Conservation (phyloP, 75 land plant genomes). For the Ceratopteris richardii region DNA sequence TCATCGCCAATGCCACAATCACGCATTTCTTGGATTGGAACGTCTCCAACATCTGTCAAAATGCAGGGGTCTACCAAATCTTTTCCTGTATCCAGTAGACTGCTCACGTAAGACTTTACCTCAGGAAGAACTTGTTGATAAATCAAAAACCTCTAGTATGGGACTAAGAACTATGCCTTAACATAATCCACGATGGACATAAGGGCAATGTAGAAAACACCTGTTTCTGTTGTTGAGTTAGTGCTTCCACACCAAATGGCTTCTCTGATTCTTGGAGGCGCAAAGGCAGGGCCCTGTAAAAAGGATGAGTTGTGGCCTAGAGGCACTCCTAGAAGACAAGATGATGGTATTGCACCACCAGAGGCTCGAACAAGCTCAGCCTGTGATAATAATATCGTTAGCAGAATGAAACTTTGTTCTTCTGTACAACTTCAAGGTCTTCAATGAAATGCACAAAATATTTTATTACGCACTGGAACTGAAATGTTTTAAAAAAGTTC, state of each 20-base stretch:
- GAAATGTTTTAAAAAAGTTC: background rate
- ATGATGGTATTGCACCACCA: conserved; percentile 72
- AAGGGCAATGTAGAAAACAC: too few relatives aligned
- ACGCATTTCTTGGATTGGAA: conserved; percentile 91
- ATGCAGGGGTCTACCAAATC: conserved; percentile 74
- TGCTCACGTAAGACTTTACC: background rate
- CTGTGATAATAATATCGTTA: conserved; percentile 17
- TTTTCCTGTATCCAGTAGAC: conserved; percentile 50
- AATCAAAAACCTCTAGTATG: background rate
- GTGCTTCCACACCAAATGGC: conserved; percentile 99
- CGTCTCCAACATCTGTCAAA: conserved; percentile 95
- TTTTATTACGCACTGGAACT: background rate
- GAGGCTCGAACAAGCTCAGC: conserved; percentile 71
- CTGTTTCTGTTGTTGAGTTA: conserved; percentile 90
- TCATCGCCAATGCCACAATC: conserved; percentile 94
- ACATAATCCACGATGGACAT: too few relatives aligned
- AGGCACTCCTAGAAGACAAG: conserved; percentile 96
- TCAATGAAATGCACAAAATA: too few relatives aligned
- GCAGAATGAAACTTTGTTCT: background rate
- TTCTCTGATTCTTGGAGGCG: conserved; percentile 97
- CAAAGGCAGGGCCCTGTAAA: conserved; percentile 98
- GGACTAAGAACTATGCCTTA: too few relatives aligned
- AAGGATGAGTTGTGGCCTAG: conserved; percentile 98
- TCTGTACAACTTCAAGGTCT: too few relatives aligned
- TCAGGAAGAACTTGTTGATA: background rate